phyloP scores from a whole-genome alignment of 768 basidiomycete species.

The Pulveroboletus sp. region DNA sequence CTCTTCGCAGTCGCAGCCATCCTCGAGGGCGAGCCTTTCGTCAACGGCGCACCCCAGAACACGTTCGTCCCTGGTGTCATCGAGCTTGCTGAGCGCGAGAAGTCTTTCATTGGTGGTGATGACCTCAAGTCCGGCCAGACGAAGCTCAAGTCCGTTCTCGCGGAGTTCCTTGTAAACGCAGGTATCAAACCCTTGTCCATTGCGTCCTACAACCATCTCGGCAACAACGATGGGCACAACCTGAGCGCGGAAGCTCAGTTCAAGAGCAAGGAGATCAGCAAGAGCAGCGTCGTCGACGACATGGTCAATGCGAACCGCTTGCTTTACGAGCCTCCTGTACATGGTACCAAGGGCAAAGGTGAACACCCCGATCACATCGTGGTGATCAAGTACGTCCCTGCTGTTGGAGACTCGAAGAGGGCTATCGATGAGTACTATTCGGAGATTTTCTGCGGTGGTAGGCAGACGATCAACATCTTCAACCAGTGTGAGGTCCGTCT shows the following conservation, averaged over 20 bases:
- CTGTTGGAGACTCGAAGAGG: constrained; percentile 95
- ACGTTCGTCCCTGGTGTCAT: constrained; percentile 97
- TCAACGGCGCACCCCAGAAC: constrained; percentile 98
- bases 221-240: constrained; percentile 96
- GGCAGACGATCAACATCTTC: constrained; percentile 94
- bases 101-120: constrained; percentile 95
- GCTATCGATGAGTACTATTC: constrained; percentile 99
- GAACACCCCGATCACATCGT: constrained; percentile 98
- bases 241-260: constrained; percentile 89
- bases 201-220: constrained; percentile 97
- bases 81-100: constrained; percentile 81
- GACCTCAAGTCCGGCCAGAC: constrained; percentile 98
- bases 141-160: constrained; percentile 93
- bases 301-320: constrained; percentile 92
- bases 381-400: constrained; percentile 95
- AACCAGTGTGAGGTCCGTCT: constrained; percentile 89
- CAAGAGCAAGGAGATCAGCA: constrained; percentile 97
- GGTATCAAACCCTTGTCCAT: constrained; percentile 98
- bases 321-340: constrained; percentile 78
- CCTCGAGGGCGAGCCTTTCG: constrained; percentile 91
- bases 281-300: constrained; percentile 95
- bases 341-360: constrained; percentile 63
- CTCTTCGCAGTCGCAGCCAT: constrained; percentile 94
- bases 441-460: constrained; percentile 94
- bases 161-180: constrained; percentile 98